Percentiles rank a stretch among this genome's conserved stretches.
Conservation (phyloP, 2,329 filamentous ascomycete species). For the Penicillium sp. region DNA sequence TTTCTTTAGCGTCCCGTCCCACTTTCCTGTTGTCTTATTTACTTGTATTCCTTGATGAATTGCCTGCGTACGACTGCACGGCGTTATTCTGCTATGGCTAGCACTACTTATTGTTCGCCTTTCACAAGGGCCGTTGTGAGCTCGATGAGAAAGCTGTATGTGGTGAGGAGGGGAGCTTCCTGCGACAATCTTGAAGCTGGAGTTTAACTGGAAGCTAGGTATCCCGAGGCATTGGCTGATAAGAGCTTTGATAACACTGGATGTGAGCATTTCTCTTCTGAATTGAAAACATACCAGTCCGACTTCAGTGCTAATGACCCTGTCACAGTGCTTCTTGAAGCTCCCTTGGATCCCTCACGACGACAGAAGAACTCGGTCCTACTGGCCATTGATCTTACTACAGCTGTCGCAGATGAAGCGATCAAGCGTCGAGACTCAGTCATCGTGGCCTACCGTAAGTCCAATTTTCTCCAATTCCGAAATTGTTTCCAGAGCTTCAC, state of each 20-base stretch:
- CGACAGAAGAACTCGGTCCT: conserved; percentile 66
- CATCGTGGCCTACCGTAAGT: conserved; percentile 82
- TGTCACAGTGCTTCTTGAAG: conserved; percentile 64
- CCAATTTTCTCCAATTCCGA: background rate
- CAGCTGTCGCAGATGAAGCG: conserved; percentile 84
- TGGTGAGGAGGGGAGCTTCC: conserved; percentile 19
- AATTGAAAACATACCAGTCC: background rate
- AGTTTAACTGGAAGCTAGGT: conserved; percentile 52
- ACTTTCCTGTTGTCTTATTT: conserved; percentile 1
- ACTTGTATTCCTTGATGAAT: conserved; percentile 21
- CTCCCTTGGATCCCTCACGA: conserved; percentile 58
- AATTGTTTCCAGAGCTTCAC: background rate
- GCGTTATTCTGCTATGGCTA: conserved; percentile 35
- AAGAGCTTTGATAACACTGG: conserved; percentile 97
- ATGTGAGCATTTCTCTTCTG: conserved; percentile 39
- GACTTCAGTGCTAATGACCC: conserved; percentile 2
- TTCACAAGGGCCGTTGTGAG: conserved; percentile 69
- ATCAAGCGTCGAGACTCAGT: conserved; percentile 72
- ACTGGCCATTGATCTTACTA: conserved; percentile 87
- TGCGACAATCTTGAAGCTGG: conserved; percentile 7
- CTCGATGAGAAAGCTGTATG: conserved; percentile 77
- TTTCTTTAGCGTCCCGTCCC: conserved; percentile 4
- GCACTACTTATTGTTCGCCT: conserved; percentile 48
- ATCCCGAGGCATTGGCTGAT: conserved; percentile 85
- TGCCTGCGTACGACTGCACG: conserved; percentile 18